A percentile compares a stretch with the other conserved stretches of the same genome.
phyloP scores from a whole-genome alignment of 2,329 filamentous ascomycete genomes.

The Penicillium sp. region DNA sequence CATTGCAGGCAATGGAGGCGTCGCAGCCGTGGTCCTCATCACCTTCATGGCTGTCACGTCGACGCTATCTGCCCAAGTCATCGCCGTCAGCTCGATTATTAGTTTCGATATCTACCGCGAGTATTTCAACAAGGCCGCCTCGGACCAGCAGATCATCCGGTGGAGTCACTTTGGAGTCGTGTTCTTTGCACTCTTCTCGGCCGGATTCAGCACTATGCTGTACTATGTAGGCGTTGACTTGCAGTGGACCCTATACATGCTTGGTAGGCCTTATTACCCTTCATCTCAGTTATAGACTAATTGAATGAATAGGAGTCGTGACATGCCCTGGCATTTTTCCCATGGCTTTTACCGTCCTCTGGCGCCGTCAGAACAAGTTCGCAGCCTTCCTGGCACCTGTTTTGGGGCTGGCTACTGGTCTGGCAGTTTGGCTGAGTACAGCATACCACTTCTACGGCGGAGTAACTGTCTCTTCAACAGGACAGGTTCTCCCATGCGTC shows the following conservation, averaged over 20 bases:
- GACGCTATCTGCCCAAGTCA: conserved; percentile 51
- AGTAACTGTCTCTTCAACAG: conserved; percentile 41
- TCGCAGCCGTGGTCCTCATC: conserved; percentile 34
- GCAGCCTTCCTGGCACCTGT: conserved; percentile 49
- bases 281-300: neutral
- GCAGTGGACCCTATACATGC: conserved; percentile 54
- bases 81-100: conserved; percentile 53
- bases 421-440: conserved; percentile 44
- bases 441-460: conserved; percentile 37
- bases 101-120: conserved; percentile 52
- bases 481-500: conserved; percentile 47
- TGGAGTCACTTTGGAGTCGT: conserved; percentile 53
- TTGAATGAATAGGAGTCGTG: conserved; percentile 41
- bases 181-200: conserved; percentile 50
- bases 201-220: conserved; percentile 50
- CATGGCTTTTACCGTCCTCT: conserved; percentile 52
- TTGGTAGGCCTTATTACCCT: conserved; percentile 27
- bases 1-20: conserved; percentile 37
- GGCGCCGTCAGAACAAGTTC: conserved; percentile 47
- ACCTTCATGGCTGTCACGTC: conserved; percentile 44
- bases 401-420: conserved; percentile 10
- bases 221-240: conserved; percentile 54
- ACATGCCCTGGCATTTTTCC: conserved; percentile 54
- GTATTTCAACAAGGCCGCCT: conserved; percentile 46
- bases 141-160: conserved; percentile 48